Percentiles rank a stretch among this genome's conserved stretches.
Evolutionary conservation across 192 early-diverging fungal species (phyloP).

Genomic region (Rhizophagus prolifer): DNA sequence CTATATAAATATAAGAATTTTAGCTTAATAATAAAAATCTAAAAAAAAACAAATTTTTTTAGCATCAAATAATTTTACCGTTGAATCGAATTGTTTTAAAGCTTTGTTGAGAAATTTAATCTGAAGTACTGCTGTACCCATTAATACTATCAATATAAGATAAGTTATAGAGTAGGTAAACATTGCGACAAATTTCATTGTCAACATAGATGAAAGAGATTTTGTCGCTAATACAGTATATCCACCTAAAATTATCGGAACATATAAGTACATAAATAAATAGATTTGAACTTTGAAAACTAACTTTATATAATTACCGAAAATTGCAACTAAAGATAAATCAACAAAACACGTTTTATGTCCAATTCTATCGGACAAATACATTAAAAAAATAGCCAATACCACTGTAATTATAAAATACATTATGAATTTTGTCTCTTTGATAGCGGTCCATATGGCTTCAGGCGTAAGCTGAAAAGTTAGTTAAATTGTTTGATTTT

Average conservation of each 20-base stretch:
- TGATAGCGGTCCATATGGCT: conserved; percentile 49
- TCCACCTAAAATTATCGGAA: conserved; percentile 48
- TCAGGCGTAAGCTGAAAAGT: conserved; percentile 46
- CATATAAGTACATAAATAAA: background rate
- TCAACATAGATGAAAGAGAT: conserved; percentile 65
- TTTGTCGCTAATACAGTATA: conserved; percentile 74
- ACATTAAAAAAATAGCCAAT: conserved; percentile 36
- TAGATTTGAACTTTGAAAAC: background rate
- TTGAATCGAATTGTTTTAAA: conserved; percentile 63
- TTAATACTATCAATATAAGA: conserved; percentile 54
- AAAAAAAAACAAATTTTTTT: background rate
- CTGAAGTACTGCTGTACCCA: conserved; percentile 63
- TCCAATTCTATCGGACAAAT: conserved; percentile 50
- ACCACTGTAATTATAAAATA: conserved; percentile 50
- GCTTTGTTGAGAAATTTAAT: conserved; percentile 68
- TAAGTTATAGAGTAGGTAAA: conserved; percentile 68
- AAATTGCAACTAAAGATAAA: conserved; percentile 64
- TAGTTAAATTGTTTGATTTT: background rate
- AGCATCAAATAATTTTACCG: conserved; percentile 30
- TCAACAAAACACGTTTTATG: conserved; percentile 60
- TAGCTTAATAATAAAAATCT: conserved; percentile 31
- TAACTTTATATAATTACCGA: conserved; percentile 44
- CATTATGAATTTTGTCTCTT: conserved; percentile 50
- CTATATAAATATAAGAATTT: conserved; percentile 19
- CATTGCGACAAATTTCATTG: conserved; percentile 60